phyloP scores from a whole-genome alignment of 345 rosid species.

The Eucalyptus tenuipes region DNA sequence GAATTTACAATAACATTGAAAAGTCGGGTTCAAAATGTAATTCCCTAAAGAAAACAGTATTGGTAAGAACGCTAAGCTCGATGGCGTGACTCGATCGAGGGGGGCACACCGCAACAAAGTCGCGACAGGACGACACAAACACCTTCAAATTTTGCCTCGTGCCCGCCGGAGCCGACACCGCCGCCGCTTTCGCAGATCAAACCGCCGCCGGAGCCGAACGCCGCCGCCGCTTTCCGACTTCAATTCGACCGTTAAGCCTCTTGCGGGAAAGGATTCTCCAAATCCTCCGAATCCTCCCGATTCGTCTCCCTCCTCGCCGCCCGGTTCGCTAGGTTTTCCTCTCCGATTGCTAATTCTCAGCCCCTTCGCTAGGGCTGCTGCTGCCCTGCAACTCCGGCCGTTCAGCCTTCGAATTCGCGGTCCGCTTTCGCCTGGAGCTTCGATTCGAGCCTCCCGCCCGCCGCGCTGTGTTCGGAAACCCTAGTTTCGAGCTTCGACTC shows the following conservation, averaged over 20 bases:
- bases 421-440: neutral
- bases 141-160: neutral
- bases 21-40: neutral
- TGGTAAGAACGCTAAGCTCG: neutral
- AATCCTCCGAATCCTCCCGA: neutral
- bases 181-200: neutral
- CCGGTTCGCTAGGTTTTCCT: neutral
- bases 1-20: neutral
- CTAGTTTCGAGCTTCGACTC: neutral
- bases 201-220: neutral
- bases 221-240: neutral
- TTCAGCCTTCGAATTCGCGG: neutral
- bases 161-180: neutral
- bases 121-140: neutral
- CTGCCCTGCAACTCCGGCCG: neutral
- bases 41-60: neutral
- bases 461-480: neutral
- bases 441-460: neutral
- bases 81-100: neutral
- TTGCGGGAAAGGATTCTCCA: neutral
- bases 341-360: neutral
- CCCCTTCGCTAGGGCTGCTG: neutral
- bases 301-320: neutral
- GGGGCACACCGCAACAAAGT: neutral
- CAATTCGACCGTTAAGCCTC: neutral